Evolutionary conservation across 2,329 filamentous ascomycete genomes (phyloP).

Genomic region (Xylariaceae sp.): DNA sequence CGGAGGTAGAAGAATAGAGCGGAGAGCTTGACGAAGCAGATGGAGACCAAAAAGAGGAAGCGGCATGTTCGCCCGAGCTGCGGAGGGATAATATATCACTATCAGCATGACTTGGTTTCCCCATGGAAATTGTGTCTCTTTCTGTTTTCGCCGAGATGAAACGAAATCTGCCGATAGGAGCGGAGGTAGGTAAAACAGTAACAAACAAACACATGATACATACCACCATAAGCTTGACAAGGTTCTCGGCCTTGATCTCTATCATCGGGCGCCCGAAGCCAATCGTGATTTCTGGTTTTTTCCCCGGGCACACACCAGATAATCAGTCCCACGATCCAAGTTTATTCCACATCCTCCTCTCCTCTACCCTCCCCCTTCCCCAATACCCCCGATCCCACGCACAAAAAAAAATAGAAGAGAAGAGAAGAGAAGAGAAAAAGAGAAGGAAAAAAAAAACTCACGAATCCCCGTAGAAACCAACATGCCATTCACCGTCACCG

Average conservation of each 20-base stretch:
- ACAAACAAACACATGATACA: background rate
- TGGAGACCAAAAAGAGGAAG: constrained; percentile 27
- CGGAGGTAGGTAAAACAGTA: background rate
- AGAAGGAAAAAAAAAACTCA: constrained; percentile 5
- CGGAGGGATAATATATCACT: background rate
- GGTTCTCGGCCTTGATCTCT: background rate
- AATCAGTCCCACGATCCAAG: background rate
- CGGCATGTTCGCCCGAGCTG: constrained; percentile 30
- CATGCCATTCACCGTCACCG: constrained; percentile 4
- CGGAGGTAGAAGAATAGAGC: constrained; percentile 32
- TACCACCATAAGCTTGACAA: background rate
- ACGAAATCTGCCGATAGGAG: background rate
- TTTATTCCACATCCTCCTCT: no score
- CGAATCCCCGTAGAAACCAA: constrained; percentile 2
- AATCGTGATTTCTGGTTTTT: constrained; percentile 2
- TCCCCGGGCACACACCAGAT: background rate
- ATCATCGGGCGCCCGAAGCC: constrained; percentile 10
- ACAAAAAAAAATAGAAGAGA: no score
- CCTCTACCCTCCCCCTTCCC: no score
- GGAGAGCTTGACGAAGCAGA: constrained; percentile 32
- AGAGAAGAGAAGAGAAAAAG: no score
- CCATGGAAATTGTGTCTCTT: no score
- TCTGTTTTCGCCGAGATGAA: no score
- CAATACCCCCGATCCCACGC: no score
- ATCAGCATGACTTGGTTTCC: no score